Conservation (phyloP, 1,284 basidiomycete species). For the Ceratorhiza oryzae-sativae region DNA sequence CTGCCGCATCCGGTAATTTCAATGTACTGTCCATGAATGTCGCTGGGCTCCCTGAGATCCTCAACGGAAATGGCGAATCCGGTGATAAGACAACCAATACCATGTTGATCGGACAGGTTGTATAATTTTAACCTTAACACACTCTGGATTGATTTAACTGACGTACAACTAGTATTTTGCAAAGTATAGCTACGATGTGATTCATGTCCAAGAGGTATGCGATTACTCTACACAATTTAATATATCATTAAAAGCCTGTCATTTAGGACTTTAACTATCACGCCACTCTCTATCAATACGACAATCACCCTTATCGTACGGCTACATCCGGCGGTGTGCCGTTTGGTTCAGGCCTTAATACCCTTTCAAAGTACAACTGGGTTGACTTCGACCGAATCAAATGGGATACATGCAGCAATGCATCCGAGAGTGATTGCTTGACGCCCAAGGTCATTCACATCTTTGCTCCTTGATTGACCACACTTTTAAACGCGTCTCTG, state of each 20-base stretch:
- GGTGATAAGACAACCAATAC: conserved; percentile 33
- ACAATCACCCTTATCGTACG: conserved; percentile 52
- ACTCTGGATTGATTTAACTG: conserved; percentile 45
- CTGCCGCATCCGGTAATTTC: conserved; percentile 45
- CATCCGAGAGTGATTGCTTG: conserved; percentile 51
- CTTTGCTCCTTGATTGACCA: neutral
- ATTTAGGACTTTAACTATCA: conserved; percentile 54
- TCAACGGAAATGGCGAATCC: conserved; percentile 33
- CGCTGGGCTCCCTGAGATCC: conserved; percentile 51
- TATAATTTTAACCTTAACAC: conserved; percentile 46
- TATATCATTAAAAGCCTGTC: neutral
- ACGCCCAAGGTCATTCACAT: conserved; percentile 50
- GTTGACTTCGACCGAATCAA: conserved; percentile 51
- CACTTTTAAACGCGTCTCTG: neutral
- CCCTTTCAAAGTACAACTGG: conserved; percentile 52
- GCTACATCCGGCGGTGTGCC: conserved; percentile 50
- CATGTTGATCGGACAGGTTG: conserved; percentile 27
- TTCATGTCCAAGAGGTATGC: conserved; percentile 52
- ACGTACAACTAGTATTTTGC: conserved; percentile 45
- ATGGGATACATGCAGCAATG: conserved; percentile 51
- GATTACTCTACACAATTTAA: neutral
- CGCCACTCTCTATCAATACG: conserved; percentile 51
- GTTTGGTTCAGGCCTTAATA: conserved; percentile 53
- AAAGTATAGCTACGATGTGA: conserved; percentile 49
- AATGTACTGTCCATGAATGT: conserved; percentile 51